Evolutionary conservation across 2,329 filamentous ascomycete genomes (phyloP).

Genomic region (Epichloe hybrida): DNA sequence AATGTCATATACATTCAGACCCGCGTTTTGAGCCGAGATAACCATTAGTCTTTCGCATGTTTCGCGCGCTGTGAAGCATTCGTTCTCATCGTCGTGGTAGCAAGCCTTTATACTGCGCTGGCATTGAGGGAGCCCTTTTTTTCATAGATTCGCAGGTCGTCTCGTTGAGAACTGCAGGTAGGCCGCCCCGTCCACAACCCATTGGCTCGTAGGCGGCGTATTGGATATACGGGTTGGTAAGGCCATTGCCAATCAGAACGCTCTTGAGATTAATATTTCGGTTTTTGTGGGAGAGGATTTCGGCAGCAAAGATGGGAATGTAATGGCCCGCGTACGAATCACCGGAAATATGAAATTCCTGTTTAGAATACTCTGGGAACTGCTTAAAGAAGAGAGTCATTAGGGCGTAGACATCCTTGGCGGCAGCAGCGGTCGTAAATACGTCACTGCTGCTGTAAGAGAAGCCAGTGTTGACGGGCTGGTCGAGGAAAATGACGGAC

Average conservation of each 20-base stretch:
- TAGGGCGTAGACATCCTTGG: slow-evolving; percentile 96
- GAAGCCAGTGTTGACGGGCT: slow-evolving; percentile 96
- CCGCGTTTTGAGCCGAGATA: slow-evolving; percentile 85
- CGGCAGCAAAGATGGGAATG: slow-evolving; percentile 80
- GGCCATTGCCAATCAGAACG: slow-evolving; percentile 86
- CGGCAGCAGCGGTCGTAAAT: slow-evolving; percentile 85
- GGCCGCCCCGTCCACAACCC: slow-evolving; percentile 94
- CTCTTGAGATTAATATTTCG: slow-evolving; percentile 98
- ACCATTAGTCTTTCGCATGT: slow-evolving; percentile 98
- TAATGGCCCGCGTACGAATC: slow-evolving; percentile 95
- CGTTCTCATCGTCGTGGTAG: slow-evolving; percentile 83
- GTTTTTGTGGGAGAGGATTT: slow-evolving; percentile 89
- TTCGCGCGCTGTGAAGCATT: slow-evolving; percentile 86
- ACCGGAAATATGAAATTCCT: slow-evolving; percentile 96
- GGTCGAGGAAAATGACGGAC: slow-evolving; percentile 97
- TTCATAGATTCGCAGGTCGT: slow-evolving; percentile 79
- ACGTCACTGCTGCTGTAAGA: slow-evolving; percentile 88
- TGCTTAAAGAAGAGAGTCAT: slow-evolving; percentile 98
- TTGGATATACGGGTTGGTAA: slow-evolving; percentile 87
- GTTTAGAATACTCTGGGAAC: slow-evolving; percentile 87
- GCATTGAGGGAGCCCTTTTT: slow-evolving; percentile 81
- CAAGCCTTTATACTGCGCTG: slow-evolving; percentile 77
- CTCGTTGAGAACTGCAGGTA: slow-evolving; percentile 71
- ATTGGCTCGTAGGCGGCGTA: slow-evolving; percentile 95
- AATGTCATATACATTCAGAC: slow-evolving; percentile 90